phyloP scores from a whole-genome alignment of 164 flowering plant species.

The Vitis labrusca region DNA sequence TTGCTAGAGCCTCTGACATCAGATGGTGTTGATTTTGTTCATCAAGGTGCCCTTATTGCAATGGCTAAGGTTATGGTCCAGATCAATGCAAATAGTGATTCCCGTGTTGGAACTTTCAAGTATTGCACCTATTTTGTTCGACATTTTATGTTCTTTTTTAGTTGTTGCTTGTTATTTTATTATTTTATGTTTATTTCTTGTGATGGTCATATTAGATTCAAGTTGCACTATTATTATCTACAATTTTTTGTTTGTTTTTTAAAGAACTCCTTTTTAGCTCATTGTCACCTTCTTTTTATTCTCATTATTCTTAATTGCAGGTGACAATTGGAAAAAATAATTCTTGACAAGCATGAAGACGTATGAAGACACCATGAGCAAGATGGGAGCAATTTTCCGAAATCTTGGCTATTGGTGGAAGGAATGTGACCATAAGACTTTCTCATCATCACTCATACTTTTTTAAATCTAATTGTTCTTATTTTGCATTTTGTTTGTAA shows the following conservation, averaged over 20 bases:
- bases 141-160: background rate
- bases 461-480: background rate
- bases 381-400: constrained; percentile 99
- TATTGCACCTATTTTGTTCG: constrained; percentile 12
- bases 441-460: background rate
- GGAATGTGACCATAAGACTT: constrained; percentile 83
- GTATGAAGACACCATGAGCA: constrained; percentile 99
- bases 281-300: no score
- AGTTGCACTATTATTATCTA: no score
- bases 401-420: constrained; percentile 96
- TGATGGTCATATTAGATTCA: no score
- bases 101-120: constrained; percentile 98
- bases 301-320: constrained; percentile 24
- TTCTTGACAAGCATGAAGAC: constrained; percentile 98
- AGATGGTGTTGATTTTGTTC: constrained; percentile 98
- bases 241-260: no score
- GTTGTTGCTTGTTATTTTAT: background rate
- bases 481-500: background rate
- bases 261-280: no score
- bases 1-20: constrained; percentile 89
- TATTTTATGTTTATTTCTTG: background rate
- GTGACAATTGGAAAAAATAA: constrained; percentile 92
- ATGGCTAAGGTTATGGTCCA: constrained; percentile 99
- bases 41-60: constrained; percentile 98
- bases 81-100: constrained; percentile 86